phyloP scores from a whole-genome alignment of 257 asterid species.

The Ophiorrhiza pumila region DNA sequence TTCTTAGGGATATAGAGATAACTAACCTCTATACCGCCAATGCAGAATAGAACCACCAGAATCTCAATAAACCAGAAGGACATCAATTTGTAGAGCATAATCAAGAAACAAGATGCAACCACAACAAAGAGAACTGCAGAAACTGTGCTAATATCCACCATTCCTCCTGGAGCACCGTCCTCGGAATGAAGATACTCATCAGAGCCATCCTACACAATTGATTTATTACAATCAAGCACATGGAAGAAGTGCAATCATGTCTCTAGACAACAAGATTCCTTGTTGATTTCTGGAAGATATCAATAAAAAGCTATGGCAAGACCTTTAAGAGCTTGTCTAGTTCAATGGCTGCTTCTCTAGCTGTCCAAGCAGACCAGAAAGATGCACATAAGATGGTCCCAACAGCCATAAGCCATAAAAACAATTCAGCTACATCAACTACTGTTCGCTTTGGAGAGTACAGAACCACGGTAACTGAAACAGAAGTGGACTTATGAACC shows the following conservation, averaged over 20 bases:
- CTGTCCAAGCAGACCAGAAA: slow-evolving; percentile 97
- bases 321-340: slow-evolving; percentile 83
- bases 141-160: slow-evolving; percentile 67
- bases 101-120: slow-evolving; percentile 83
- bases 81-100: slow-evolving; percentile 93
- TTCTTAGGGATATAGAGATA: neutral
- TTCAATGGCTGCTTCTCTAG: slow-evolving; percentile 79
- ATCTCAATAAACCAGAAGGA: slow-evolving; percentile 80
- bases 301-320: slow-evolving; percentile 4
- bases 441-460: slow-evolving; percentile 84
- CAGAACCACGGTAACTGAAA: slow-evolving; percentile 75
- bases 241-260: slow-evolving; percentile 8
- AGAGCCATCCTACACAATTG: slow-evolving; percentile 68
- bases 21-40: slow-evolving; percentile 95
- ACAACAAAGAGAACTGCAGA: slow-evolving; percentile 80
- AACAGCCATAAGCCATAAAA: slow-evolving; percentile 92
- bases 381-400: slow-evolving; percentile 84
- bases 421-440: slow-evolving; percentile 93
- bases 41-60: slow-evolving; percentile 85
- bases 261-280: neutral
- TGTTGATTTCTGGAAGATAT: slow-evolving; percentile 7
- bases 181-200: slow-evolving; percentile 51
- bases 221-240: slow-evolving; percentile 9
- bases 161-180: slow-evolving; percentile 41
- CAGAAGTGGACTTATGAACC: slow-evolving; percentile 19